Conservation (phyloP, 768 basidiomycete genomes). For the Kwoniella shandongensis region DNA sequence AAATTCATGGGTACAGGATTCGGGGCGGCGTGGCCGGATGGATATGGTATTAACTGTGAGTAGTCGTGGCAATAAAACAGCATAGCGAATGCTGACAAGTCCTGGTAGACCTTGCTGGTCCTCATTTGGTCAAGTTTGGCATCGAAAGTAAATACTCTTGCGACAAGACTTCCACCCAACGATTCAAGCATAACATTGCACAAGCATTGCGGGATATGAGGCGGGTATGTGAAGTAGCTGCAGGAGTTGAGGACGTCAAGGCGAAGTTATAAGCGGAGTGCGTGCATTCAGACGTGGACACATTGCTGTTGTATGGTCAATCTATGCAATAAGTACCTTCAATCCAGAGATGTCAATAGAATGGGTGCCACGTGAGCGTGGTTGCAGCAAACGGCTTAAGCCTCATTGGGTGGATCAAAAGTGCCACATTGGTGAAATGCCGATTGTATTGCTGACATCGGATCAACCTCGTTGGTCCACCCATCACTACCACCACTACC, state of each 20-base stretch:
- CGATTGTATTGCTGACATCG: constrained; percentile 13
- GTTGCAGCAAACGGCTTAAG: no score
- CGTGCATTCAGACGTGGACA: neutral
- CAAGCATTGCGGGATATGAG: constrained; percentile 72
- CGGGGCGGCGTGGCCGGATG: constrained; percentile 75
- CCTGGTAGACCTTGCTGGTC: constrained; percentile 82
- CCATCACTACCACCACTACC: no score
- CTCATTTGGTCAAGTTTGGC: constrained; percentile 80
- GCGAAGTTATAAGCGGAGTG: constrained; percentile 23
- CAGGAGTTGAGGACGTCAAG: constrained; percentile 3
- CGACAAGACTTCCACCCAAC: constrained; percentile 66
- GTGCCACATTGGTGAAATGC: constrained; percentile 19
- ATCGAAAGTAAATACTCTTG: constrained; percentile 83
- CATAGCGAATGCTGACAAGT: neutral
- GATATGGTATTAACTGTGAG: constrained; percentile 92
- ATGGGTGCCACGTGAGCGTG: no score
- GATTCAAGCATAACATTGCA: constrained; percentile 65
- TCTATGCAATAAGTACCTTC: no score
- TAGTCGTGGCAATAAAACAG: constrained; percentile 17
- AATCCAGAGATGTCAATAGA: no score
- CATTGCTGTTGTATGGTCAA: neutral
- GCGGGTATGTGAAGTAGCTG: constrained; percentile 58
- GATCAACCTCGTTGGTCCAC: constrained; percentile 4
- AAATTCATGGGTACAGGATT: constrained; percentile 92
- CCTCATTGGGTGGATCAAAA: constrained; percentile 2